phyloP scores from a whole-genome alignment of 2,329 filamentous ascomycete species.

The Albophoma yamanashiensis region DNA sequence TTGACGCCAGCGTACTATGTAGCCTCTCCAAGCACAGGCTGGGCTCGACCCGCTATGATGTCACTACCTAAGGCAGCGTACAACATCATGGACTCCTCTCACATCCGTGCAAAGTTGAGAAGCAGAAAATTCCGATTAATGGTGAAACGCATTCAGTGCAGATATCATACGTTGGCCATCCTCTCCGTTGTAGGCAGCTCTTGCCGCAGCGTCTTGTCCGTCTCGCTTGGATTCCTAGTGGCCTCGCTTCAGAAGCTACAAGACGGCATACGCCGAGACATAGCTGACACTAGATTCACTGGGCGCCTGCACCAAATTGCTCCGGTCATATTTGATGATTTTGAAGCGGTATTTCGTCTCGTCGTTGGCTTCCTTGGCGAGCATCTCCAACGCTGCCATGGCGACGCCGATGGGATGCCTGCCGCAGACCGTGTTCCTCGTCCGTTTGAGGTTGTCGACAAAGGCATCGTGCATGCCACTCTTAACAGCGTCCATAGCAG shows the following conservation, averaged over 20 bases:
- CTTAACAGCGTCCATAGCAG: conserved; percentile 77
- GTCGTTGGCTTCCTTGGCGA: conserved; percentile 31
- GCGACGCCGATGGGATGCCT: conserved; percentile 88
- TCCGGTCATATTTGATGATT: conserved; percentile 81
- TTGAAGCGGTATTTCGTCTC: conserved; percentile 49
- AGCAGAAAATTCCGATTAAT: not conserved
- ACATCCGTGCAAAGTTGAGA: not conserved
- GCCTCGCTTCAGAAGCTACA: conserved; percentile 29
- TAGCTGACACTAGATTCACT: conserved; percentile 88
- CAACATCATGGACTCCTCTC: not conserved
- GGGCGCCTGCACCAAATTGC: conserved; percentile 57
- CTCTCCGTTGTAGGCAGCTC: not conserved
- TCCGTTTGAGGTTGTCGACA: conserved; percentile 55
- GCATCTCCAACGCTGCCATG: conserved; percentile 74
- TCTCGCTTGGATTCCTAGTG: not conserved
- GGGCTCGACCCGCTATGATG: not conserved
- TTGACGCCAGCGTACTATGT: not conserved
- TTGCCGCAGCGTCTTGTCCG: not conserved
- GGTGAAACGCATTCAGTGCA: not conserved
- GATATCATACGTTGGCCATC: not conserved
- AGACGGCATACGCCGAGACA: conserved; percentile 76
- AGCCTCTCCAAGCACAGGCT: not conserved
- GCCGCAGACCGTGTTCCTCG: conserved; percentile 87
- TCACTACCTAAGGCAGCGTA: not conserved
- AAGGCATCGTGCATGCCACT: conserved; percentile 64